Evolutionary conservation across 495 filamentous ascomycete species (phyloP).

Genomic region (Aspergillus avenaceus): DNA sequence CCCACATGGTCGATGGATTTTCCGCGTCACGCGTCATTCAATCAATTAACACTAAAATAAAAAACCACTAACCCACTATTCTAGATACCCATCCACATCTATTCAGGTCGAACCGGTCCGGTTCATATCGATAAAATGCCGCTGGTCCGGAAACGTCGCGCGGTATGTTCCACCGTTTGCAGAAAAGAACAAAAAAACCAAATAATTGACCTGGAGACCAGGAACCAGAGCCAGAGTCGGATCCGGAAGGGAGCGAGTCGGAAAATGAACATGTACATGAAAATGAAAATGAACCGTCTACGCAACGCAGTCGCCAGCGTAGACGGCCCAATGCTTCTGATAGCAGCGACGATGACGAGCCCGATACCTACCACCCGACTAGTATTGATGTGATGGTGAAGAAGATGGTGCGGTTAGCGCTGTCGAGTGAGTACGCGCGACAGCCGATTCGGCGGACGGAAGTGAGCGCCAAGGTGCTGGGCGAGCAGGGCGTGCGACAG

Average conservation of each 20-base stretch:
- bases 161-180: conserved; percentile 21
- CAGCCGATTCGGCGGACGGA: conserved; percentile 71
- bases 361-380: conserved; percentile 25
- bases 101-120: no score
- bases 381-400: conserved; percentile 70
- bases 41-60: no score
- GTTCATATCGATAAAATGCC: conserved; percentile 23
- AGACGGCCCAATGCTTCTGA: conserved; percentile 4
- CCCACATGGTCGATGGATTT: no score
- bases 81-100: no score
- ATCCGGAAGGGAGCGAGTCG: background rate
- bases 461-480: conserved; percentile 63
- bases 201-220: background rate
- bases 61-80: no score
- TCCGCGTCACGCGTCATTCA: background rate
- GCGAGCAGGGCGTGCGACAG: conserved; percentile 40
- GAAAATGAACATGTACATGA: background rate
- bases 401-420: conserved; percentile 83
- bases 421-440: conserved; percentile 85
- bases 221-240: conserved; percentile 9
- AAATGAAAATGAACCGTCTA: background rate
- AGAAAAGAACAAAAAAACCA: background rate
- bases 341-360: conserved; percentile 20
- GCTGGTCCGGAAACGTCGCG: conserved; percentile 32
- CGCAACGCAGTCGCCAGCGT: conserved; percentile 14